Conservation (phyloP, 371 early-diverging fungal genomes). For the Parasitella parasitica region DNA sequence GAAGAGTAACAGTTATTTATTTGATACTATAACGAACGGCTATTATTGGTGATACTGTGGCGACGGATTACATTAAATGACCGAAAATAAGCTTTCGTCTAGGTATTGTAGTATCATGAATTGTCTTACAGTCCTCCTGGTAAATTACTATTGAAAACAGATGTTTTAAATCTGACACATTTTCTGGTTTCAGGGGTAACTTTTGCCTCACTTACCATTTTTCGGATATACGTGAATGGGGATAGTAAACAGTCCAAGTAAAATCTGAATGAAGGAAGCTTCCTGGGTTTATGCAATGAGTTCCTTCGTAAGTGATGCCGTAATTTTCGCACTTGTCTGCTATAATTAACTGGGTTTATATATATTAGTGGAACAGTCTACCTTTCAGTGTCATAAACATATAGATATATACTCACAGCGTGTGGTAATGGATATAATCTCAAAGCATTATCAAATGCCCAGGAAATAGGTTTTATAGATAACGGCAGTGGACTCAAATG, state of each 20-base stretch:
- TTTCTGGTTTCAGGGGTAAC: background rate
- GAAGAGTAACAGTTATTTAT: background rate
- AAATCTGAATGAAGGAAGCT: constrained; percentile 77
- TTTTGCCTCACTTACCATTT: constrained; percentile 39
- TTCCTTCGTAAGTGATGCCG: constrained; percentile 69
- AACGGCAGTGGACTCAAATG: constrained; percentile 84
- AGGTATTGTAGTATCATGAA: background rate
- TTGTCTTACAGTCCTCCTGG: too few relatives aligned
- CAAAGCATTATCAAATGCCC: constrained; percentile 82
- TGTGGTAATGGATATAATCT: constrained; percentile 88
- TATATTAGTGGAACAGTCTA: background rate
- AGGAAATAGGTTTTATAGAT: constrained; percentile 70
- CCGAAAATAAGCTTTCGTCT: background rate
- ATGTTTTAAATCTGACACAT: background rate
- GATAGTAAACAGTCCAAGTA: constrained; percentile 77
- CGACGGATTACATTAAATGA: background rate
- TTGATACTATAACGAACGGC: background rate
- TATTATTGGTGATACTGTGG: background rate
- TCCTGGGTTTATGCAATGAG: constrained; percentile 83
- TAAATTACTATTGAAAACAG: background rate
- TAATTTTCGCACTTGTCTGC: constrained; percentile 84
- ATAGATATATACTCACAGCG: constrained; percentile 66
- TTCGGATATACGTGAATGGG: constrained; percentile 55
- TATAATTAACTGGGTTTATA: constrained; percentile 67
- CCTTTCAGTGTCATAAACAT: background rate